Conservation (phyloP, 208 protist genomes). For the Leptomonas seymouri region DNA sequence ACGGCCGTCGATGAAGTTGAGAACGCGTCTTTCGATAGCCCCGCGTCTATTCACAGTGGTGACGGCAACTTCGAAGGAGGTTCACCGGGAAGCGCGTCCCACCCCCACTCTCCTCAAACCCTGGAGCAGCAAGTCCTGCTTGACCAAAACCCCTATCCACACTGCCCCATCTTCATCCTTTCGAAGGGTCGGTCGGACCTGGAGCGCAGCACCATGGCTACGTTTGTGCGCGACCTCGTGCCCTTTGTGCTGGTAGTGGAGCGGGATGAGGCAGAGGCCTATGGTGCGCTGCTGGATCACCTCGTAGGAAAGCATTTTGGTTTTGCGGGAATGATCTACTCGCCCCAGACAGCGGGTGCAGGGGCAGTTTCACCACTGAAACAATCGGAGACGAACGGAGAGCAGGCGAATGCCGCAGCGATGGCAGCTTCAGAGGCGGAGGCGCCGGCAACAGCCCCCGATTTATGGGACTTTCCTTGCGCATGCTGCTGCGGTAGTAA, state of each 20-base stretch:
- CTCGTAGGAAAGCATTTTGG: constrained; percentile 62
- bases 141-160: constrained; percentile 45
- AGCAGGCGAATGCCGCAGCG: neutral
- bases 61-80: neutral
- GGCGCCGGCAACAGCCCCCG: neutral
- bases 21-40: constrained; percentile 20
- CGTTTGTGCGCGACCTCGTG: constrained; percentile 69
- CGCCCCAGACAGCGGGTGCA: constrained; percentile 3
- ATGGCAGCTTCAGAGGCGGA: neutral
- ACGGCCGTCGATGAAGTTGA: constrained; percentile 18
- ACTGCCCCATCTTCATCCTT: constrained; percentile 85
- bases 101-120: constrained; percentile 3
- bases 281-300: constrained; percentile 60
- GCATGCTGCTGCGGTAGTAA: constrained; percentile 18
- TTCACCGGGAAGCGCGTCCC: neutral
- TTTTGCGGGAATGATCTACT: constrained; percentile 34
- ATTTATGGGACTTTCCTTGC: constrained; percentile 34
- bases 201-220: constrained; percentile 61
- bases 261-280: constrained; percentile 53
- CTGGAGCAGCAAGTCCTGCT: constrained; percentile 5
- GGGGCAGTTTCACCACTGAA: neutral
- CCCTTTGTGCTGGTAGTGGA: constrained; percentile 86
- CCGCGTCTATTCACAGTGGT: constrained; percentile 15
- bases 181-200: constrained; percentile 69
- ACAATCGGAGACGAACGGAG: neutral